Conservation (phyloP, 495 filamentous ascomycete genomes). For the Apodospora peruviana region DNA sequence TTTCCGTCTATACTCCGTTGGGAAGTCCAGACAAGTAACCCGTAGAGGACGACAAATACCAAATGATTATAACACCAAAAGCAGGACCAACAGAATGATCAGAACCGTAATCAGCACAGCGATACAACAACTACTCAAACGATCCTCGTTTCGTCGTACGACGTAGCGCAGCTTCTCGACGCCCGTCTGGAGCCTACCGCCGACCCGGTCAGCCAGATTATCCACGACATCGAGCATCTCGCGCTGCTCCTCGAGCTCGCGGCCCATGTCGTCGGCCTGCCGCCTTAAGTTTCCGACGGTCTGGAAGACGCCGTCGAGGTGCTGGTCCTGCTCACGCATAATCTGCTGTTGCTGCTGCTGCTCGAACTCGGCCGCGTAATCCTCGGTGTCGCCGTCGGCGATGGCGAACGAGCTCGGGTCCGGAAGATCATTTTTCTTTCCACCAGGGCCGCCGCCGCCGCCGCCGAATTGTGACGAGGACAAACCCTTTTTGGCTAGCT, state of each 20-base stretch:
- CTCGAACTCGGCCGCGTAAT: slow-evolving; percentile 77
- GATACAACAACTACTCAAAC: slow-evolving; percentile 88
- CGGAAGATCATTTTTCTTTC: slow-evolving; percentile 55
- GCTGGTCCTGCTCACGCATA: slow-evolving; percentile 92
- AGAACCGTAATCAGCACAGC: slow-evolving; percentile 77
- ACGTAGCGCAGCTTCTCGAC: slow-evolving; percentile 80
- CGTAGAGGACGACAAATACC: too few relatives aligned
- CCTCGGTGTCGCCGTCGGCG: slow-evolving; percentile 39
- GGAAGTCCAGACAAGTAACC: too few relatives aligned
- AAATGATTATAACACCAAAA: slow-evolving; percentile 49
- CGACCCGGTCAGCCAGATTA: slow-evolving; percentile 75
- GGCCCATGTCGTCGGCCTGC: slow-evolving; percentile 91
- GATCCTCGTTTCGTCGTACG: slow-evolving; percentile 88
- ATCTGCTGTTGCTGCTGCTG: slow-evolving; percentile 85
- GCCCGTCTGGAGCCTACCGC: slow-evolving; percentile 76
- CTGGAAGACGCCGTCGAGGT: slow-evolving; percentile 83
- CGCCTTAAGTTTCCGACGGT: slow-evolving; percentile 85
- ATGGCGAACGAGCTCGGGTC: slow-evolving; percentile 65
- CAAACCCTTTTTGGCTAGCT: slow-evolving; percentile 53
- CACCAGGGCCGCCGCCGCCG: slow-evolving; percentile 27
- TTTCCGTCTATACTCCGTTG: too few relatives aligned
- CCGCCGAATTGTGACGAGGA: slow-evolving; percentile 13
- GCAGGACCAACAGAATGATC: slow-evolving; percentile 73
- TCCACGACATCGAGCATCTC: slow-evolving; percentile 78
- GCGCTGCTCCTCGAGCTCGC: slow-evolving; percentile 89